Evolutionary conservation across 306 rosid genomes (phyloP).

Genomic region (Vigna nakashimae): DNA sequence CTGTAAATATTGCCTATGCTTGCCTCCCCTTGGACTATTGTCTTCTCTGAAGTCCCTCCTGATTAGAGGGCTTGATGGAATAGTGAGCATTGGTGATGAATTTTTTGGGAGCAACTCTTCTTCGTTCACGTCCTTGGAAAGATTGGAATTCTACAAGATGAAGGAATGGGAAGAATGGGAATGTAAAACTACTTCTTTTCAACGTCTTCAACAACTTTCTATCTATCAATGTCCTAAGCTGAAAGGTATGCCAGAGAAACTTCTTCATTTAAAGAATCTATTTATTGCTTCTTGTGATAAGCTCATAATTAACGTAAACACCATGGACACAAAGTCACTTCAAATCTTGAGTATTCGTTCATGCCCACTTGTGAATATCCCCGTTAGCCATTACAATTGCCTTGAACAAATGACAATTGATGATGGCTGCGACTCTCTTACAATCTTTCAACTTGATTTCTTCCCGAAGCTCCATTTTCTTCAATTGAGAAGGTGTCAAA

Average conservation of each 20-base stretch:
- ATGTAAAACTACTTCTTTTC: too few species aligned
- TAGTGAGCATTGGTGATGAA: conserved; percentile 1
- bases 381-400: too few species aligned
- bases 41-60: neutral
- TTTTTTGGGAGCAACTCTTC: neutral
- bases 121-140: neutral
- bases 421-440: too few species aligned
- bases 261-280: neutral
- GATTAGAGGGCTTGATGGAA: neutral
- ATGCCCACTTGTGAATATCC: too few species aligned
- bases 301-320: neutral
- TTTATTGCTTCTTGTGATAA: neutral
- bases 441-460: too few species aligned
- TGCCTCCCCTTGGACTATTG: conserved; percentile 7
- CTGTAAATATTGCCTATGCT: neutral
- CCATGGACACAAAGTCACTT: too few species aligned
- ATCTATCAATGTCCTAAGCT: neutral
- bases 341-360: too few species aligned
- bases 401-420: too few species aligned
- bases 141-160: fast-evolving
- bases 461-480: too few species aligned
- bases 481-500: fast-evolving
- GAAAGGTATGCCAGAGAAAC: neutral
- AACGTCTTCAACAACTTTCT: too few species aligned
- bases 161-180: neutral